These are phyloP conservation scores for Alternaria rosae DNA, from an alignment of 2,329 filamentous ascomycete genomes.

Conservation along the genomic window DNA sequence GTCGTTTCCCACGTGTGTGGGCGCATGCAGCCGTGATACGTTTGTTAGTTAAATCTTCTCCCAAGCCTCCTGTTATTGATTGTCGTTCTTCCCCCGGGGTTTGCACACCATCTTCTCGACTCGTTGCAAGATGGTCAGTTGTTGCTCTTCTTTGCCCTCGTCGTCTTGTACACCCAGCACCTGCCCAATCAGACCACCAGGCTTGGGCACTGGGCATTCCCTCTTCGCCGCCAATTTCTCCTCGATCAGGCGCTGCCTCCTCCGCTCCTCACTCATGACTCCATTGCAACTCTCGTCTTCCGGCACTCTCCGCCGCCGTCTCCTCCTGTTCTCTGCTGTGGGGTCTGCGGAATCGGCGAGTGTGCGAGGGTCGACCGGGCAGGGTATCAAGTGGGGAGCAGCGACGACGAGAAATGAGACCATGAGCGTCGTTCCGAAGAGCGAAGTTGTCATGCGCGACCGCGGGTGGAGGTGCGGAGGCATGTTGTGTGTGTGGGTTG, in stretches of 20 bases:
- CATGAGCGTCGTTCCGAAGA: slow-evolving; percentile 92
- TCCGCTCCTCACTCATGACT: slow-evolving; percentile 30
- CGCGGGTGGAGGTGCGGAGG: slow-evolving; percentile 88
- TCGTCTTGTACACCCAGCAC: slow-evolving; percentile 69
- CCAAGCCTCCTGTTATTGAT: slow-evolving; percentile 15
- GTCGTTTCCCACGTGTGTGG: not conserved
- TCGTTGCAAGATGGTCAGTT: slow-evolving; percentile 11
- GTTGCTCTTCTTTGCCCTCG: slow-evolving; percentile 22
- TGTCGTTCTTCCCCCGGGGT: slow-evolving; percentile 14
- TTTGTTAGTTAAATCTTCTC: not conserved
- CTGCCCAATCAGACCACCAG: slow-evolving; percentile 77
- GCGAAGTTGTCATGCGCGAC: slow-evolving; percentile 89
- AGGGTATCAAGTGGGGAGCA: slow-evolving; percentile 88
- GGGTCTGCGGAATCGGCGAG: slow-evolving; percentile 71
- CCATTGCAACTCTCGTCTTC: slow-evolving; percentile 31
- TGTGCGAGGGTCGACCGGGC: slow-evolving; percentile 77
- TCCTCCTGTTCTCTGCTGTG: slow-evolving; percentile 30
- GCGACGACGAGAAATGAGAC: slow-evolving; percentile 92
- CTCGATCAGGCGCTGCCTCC: slow-evolving; percentile 21
- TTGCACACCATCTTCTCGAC: slow-evolving; percentile 22
- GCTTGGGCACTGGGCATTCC: slow-evolving; percentile 94
- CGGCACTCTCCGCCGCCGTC: slow-evolving; percentile 54
- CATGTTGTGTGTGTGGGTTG: slow-evolving; percentile 59
- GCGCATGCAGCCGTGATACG: not conserved
- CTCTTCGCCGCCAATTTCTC: slow-evolving; percentile 55